phyloP scores from a whole-genome alignment of 257 asterid species.

The Solanum phureja region DNA sequence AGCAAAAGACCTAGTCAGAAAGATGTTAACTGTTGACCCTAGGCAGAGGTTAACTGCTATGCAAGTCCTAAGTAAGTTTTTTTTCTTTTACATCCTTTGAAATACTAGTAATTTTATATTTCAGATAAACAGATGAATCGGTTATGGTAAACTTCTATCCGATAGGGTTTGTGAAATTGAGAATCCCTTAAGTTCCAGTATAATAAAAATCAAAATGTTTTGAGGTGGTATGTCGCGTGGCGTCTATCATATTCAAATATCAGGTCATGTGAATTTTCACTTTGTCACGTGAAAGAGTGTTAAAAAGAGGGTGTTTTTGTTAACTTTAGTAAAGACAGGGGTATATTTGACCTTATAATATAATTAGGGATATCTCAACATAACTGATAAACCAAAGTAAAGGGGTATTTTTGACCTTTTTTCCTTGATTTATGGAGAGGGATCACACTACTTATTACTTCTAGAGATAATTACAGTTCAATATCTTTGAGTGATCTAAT shows the following conservation, averaged over 20 bases:
- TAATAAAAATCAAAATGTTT: too few species aligned
- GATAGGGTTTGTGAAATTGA: too few species aligned
- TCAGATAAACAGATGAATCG: rapidly evolving
- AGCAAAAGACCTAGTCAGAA: slow-evolving; percentile 81
- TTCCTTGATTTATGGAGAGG: too few species aligned
- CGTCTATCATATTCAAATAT: too few species aligned
- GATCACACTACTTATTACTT: not conserved
- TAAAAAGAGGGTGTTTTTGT: not conserved
- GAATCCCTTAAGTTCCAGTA: too few species aligned
- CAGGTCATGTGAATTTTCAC: too few species aligned
- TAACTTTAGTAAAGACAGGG: not conserved
- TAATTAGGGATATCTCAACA: too few species aligned
- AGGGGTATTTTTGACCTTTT: too few species aligned
- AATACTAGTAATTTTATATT: not conserved
- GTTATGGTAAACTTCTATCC: too few species aligned
- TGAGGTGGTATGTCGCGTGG: too few species aligned
- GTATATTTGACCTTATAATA: too few species aligned
- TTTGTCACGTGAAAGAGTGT: not conserved
- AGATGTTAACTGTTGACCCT: slow-evolving; percentile 68
- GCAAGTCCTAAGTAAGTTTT: slow-evolving; percentile 70
- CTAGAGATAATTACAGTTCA: too few species aligned
- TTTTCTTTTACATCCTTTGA: not conserved
- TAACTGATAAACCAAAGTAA: rapidly evolving
- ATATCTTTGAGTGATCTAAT: not conserved
- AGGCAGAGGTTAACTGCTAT: slow-evolving; percentile 70